phyloP scores from a whole-genome alignment of 2,329 filamentous ascomycete species.

The Exophiala alcalophila region DNA sequence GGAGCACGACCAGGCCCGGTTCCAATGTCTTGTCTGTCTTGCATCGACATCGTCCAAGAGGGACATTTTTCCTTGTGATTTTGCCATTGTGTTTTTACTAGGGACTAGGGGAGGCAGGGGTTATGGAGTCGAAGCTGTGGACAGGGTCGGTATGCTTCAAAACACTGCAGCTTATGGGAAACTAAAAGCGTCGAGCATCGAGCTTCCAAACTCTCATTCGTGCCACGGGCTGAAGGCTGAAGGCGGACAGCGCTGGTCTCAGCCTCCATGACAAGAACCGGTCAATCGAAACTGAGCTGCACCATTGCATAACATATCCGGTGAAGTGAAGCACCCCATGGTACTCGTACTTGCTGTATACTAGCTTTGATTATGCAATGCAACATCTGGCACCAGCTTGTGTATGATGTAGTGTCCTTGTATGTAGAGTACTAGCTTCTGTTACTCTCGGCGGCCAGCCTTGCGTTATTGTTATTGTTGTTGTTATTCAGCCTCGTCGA shows the following conservation, averaged over 20 bases:
- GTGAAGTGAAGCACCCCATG: slow-evolving; percentile 19
- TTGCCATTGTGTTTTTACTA: slow-evolving; percentile 26
- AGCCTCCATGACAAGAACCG: slow-evolving; percentile 4
- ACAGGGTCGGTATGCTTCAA: slow-evolving; percentile 21
- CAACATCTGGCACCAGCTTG: slow-evolving; percentile 18
- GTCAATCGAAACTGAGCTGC: slow-evolving; percentile 22
- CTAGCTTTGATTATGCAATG: slow-evolving; percentile 28
- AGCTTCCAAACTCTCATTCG: slow-evolving; percentile 2
- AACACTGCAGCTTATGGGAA: slow-evolving; percentile 16
- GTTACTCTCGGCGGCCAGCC: too few relatives aligned
- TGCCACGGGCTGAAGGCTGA: too few relatives aligned
- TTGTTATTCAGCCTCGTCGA: too few relatives aligned
- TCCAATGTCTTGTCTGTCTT: slow-evolving; percentile 1
- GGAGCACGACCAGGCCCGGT: background rate
- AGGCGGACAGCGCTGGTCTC: too few relatives aligned
- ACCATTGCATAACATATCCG: slow-evolving; percentile 20
- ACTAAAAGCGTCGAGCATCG: slow-evolving; percentile 13
- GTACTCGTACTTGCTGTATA: slow-evolving; percentile 27
- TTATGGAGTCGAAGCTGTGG: slow-evolving; percentile 25
- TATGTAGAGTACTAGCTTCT: too few relatives aligned
- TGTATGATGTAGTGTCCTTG: too few relatives aligned
- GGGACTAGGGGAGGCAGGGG: slow-evolving; percentile 25
- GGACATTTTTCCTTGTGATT: slow-evolving; percentile 12
- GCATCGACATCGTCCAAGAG: slow-evolving; percentile 12
- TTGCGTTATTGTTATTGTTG: too few relatives aligned